Percentiles rank a stretch among this genome's conserved stretches.
Evolutionary conservation across 1,284 basidiomycete genomes (phyloP).

Genomic region (Hemileia vastatrix): DNA sequence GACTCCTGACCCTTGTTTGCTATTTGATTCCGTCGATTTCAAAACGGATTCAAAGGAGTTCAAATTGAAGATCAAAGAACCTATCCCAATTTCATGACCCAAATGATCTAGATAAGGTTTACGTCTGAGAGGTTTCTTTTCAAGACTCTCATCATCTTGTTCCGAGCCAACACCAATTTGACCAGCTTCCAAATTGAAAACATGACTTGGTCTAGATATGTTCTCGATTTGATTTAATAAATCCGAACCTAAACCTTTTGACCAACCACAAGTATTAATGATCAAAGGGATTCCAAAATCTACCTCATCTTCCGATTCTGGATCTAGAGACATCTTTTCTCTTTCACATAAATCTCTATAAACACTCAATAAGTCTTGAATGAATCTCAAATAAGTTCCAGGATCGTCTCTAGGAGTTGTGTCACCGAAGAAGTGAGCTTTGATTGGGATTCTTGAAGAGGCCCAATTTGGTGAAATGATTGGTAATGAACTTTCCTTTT

Average conservation of each 20-base stretch:
- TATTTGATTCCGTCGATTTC: not conserved
- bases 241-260: constrained; percentile 82
- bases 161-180: not conserved
- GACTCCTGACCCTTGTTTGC: too few species aligned
- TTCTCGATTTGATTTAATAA: constrained; percentile 62
- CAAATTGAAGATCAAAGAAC: not conserved
- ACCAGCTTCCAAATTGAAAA: constrained; percentile 52
- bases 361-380: constrained; percentile 59
- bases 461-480: constrained; percentile 49
- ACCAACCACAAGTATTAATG: constrained; percentile 95
- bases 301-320: constrained; percentile 28
- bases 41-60: not conserved
- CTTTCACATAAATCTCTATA: constrained; percentile 47
- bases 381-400: constrained; percentile 62
- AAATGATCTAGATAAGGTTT: not conserved
- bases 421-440: constrained; percentile 75
- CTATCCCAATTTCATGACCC: not conserved
- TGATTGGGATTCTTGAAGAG: constrained; percentile 60
- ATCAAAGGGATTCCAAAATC: constrained; percentile 57
- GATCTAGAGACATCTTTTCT: not conserved
- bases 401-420: constrained; percentile 69
- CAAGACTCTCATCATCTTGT: not conserved
- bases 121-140: not conserved
- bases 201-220: constrained; percentile 56
- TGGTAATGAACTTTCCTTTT: not conserved